A percentile compares a stretch with the other conserved stretches of the same genome.
These are phyloP conservation scores for Citrus reticulata DNA, from an alignment of 345 rosid species.

Conservation along the genomic window DNA sequence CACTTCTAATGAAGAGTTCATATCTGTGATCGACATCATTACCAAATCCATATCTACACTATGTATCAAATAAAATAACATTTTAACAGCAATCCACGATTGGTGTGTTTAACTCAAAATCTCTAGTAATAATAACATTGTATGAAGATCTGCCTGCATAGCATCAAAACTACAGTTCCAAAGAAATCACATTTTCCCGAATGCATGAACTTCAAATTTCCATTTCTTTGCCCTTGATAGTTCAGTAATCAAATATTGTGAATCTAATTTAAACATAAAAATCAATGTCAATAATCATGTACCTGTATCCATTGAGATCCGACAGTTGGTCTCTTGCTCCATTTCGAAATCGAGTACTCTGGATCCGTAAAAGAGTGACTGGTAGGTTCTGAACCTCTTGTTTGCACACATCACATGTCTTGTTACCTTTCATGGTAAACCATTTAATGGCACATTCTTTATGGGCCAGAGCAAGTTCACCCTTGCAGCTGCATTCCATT, in stretches of 20 bases:
- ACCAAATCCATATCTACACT: not conserved
- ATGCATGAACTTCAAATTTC: not conserved
- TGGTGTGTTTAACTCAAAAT: not conserved
- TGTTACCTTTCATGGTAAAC: slow-evolving; percentile 93
- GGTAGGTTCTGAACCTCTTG: slow-evolving; percentile 87
- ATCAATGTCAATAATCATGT: slow-evolving; percentile 10
- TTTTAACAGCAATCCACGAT: not conserved
- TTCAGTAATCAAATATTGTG: not conserved
- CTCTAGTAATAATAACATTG: not conserved
- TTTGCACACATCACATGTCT: slow-evolving; percentile 86
- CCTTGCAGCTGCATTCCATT: slow-evolving; percentile 99
- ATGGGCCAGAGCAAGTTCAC: slow-evolving; percentile 93
- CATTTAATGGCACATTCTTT: slow-evolving; percentile 92
- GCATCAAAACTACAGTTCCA: not conserved
- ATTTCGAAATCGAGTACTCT: slow-evolving; percentile 39
- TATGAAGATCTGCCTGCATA: not conserved
- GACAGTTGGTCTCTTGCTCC: slow-evolving; percentile 27
- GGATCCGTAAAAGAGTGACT: slow-evolving; percentile 74
- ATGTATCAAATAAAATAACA: not conserved
- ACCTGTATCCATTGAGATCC: slow-evolving; percentile 47
- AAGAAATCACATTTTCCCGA: not conserved
- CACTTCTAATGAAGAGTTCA: not conserved
- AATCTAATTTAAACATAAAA: slow-evolving; percentile 3
- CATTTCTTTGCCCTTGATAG: not conserved
- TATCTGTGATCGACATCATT: not conserved